Percentiles rank a stretch among this genome's conserved stretches.
Evolutionary conservation across 805 yeast genomes (phyloP).

Genomic region (Kodamaea kaohsiungensis): DNA sequence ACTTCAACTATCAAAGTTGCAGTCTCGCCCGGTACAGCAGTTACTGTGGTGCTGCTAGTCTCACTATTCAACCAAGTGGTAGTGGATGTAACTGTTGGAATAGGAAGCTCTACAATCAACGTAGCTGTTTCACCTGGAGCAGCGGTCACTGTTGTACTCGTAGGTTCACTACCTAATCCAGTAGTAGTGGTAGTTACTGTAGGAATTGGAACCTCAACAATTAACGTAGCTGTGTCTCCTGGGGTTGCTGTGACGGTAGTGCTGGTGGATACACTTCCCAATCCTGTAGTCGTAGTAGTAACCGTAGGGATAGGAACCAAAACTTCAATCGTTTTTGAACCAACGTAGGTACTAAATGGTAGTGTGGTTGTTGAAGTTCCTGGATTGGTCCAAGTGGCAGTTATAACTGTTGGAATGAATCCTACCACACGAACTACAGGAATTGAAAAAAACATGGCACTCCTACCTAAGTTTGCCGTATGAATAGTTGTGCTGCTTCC

Average conservation of each 20-base stretch:
- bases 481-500: too few species aligned
- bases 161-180: slow-evolving; percentile 12
- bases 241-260: slow-evolving; percentile 9
- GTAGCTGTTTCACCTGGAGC: slow-evolving; percentile 11
- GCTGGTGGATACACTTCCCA: slow-evolving; percentile 8
- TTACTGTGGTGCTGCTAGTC: slow-evolving; percentile 4
- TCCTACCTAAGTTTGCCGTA: too few species aligned
- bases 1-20: slow-evolving; percentile 15
- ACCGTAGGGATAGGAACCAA: not conserved
- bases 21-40: slow-evolving; percentile 9
- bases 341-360: slow-evolving; percentile 8
- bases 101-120: slow-evolving; percentile 14
- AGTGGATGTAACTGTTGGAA: slow-evolving; percentile 8
- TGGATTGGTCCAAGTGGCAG: slow-evolving; percentile 6
- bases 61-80: slow-evolving; percentile 9
- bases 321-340: not conserved
- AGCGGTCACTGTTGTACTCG: slow-evolving; percentile 8
- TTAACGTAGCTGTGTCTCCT: slow-evolving; percentile 11
- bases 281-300: slow-evolving; percentile 6
- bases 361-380: slow-evolving; percentile 4
- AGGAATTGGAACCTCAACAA: slow-evolving; percentile 14
- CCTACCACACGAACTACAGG: not conserved
- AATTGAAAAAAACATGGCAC: too few species aligned
- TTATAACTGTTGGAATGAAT: not conserved
- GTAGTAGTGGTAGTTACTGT: slow-evolving; percentile 5